phyloP scores from a whole-genome alignment of 768 basidiomycete genomes.

The Pluteus cervinus region DNA sequence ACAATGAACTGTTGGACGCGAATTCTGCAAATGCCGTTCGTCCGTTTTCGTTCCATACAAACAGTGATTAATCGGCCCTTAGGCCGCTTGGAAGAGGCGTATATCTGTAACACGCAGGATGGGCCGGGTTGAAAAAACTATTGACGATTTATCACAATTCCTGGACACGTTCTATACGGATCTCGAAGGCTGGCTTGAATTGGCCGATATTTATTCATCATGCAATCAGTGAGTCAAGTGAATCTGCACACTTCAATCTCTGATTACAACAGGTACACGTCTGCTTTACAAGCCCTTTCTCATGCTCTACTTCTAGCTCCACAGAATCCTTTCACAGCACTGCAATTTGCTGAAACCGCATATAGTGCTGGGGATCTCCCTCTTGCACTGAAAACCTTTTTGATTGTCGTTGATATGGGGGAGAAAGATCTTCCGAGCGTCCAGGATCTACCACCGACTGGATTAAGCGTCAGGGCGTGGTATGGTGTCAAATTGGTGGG shows the following conservation, averaged over 20 bases:
- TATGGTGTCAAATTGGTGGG: conserved; percentile 76
- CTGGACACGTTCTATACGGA: conserved; percentile 89
- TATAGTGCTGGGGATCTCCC: conserved; percentile 74
- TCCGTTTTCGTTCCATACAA: conserved; percentile 5
- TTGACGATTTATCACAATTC: conserved; percentile 64
- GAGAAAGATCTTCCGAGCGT: conserved; percentile 45
- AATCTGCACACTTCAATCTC: neutral
- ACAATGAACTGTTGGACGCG: conserved; percentile 53
- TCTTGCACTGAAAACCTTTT: conserved; percentile 73
- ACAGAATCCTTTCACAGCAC: conserved; percentile 78
- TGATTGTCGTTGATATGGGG: conserved; percentile 75
- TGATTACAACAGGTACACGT: conserved; percentile 57
- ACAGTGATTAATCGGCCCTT: neutral
- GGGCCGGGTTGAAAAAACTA: conserved; percentile 59
- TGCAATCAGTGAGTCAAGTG: conserved; percentile 59
- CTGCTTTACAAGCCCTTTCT: conserved; percentile 67
- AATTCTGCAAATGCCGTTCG: conserved; percentile 71
- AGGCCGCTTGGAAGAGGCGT: conserved; percentile 79
- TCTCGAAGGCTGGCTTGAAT: conserved; percentile 81
- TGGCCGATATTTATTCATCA: conserved; percentile 72
- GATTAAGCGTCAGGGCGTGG: conserved; percentile 72
- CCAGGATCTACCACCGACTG: conserved; percentile 35
- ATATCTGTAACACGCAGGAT: conserved; percentile 63
- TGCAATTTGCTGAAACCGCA: conserved; percentile 86
- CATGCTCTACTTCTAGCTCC: conserved; percentile 80